Percentiles rank a stretch among this genome's conserved stretches.
These are phyloP conservation scores for Beauveria scarabaeidicola DNA, from an alignment of 2,329 filamentous ascomycete genomes.

Conservation along the genomic window DNA sequence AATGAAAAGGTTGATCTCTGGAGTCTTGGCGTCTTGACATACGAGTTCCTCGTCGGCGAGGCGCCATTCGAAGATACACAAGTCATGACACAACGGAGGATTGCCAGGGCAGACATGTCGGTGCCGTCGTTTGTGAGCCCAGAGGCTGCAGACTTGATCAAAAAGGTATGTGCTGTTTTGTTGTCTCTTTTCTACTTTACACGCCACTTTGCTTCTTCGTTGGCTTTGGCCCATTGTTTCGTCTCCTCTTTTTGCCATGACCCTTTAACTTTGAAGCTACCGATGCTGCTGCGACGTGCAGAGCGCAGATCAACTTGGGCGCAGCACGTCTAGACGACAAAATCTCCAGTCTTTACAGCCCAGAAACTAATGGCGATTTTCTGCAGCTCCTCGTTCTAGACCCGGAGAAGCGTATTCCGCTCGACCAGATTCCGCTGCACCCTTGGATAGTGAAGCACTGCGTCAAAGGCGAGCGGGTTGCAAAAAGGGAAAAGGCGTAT, in stretches of 20 bases:
- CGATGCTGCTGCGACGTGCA: not conserved
- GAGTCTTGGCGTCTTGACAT: conserved; percentile 90
- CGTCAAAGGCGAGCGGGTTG: conserved; percentile 50
- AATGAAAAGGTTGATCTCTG: conserved; percentile 94
- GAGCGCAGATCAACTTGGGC: not conserved
- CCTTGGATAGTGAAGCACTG: conserved; percentile 98
- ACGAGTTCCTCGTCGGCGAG: conserved; percentile 93
- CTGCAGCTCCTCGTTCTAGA: conserved; percentile 75
- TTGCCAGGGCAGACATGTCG: conserved; percentile 83
- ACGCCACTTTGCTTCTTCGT: not conserved
- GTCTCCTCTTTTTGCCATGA: not conserved
- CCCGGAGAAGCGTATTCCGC: conserved; percentile 82
- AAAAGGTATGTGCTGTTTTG: conserved; percentile 53
- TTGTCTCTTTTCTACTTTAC: not conserved
- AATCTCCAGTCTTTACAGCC: not conserved
- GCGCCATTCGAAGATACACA: conserved; percentile 95
- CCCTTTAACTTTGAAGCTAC: not conserved
- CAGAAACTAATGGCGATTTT: not conserved
- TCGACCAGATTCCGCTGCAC: conserved; percentile 81
- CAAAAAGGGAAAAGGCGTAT: conserved; percentile 39
- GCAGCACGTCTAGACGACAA: not conserved
- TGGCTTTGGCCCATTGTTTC: not conserved
- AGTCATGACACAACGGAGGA: conserved; percentile 87
- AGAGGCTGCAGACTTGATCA: conserved; percentile 88
- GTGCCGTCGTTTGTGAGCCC: conserved; percentile 83